These are phyloP conservation scores for Cyberlindnera japonica DNA, from an alignment of 805 yeast genomes.

Conservation along the genomic window DNA sequence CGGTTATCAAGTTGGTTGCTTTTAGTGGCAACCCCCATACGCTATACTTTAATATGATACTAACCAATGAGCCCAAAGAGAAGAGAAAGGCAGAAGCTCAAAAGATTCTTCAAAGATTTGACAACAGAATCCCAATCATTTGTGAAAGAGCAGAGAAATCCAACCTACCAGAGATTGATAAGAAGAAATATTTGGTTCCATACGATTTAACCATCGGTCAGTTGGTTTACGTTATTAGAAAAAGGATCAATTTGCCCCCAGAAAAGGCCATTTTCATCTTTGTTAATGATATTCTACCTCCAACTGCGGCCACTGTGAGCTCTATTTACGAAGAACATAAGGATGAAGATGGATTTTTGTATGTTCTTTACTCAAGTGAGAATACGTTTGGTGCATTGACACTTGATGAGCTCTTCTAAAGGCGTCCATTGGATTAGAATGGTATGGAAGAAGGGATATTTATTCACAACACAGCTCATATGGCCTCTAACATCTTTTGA, in stretches of 20 bases:
- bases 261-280: constrained; percentile 98
- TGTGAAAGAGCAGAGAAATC: constrained; percentile 97
- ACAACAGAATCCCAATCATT: constrained; percentile 90
- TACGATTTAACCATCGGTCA: constrained; percentile 96
- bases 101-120: constrained; percentile 83
- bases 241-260: constrained; percentile 91
- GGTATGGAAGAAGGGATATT: not conserved
- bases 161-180: constrained; percentile 93
- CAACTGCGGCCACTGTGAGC: constrained; percentile 96
- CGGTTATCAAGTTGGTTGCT: too few relatives aligned
- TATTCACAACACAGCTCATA: constrained; percentile 1
- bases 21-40: too few relatives aligned
- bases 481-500: too few relatives aligned
- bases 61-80: constrained; percentile 37
- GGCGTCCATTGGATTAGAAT: not conserved
- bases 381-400: constrained; percentile 76
- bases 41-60: too few relatives aligned
- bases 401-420: too few relatives aligned
- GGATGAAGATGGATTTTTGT: constrained; percentile 96
- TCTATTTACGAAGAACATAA: constrained; percentile 94
- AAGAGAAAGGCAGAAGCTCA: constrained; percentile 94
- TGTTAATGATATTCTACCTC: constrained; percentile 95
- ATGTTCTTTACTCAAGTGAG: constrained; percentile 94
- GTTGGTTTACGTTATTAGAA: constrained; percentile 95
- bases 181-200: constrained; percentile 95